These are phyloP conservation scores for Acanthamoeba triangularis DNA, from an alignment of 208 protist genomes.

Conservation along the genomic window DNA sequence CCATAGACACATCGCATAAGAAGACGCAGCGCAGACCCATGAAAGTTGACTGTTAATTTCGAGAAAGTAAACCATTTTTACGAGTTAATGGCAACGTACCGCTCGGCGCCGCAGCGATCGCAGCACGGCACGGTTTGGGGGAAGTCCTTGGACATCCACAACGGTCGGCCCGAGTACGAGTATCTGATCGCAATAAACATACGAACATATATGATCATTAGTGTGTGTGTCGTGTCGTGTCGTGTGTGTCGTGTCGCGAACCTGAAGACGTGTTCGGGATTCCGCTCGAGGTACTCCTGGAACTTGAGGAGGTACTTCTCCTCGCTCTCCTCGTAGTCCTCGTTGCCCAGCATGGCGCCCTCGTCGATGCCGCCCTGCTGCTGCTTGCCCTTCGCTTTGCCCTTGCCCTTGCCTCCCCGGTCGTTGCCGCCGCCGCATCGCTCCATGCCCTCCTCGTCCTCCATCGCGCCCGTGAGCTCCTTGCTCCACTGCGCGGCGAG, in stretches of 20 bases:
- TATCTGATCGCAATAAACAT: neutral
- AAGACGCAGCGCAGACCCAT: neutral
- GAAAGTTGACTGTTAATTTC: neutral
- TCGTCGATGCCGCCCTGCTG: neutral
- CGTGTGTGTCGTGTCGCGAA: neutral
- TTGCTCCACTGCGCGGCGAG: neutral
- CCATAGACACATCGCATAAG: neutral
- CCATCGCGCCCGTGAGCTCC: neutral
- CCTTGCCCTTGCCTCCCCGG: neutral
- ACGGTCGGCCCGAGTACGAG: neutral
- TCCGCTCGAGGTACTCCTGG: neutral
- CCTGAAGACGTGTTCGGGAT: conserved; percentile 31
- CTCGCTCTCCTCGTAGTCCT: conserved; percentile 15
- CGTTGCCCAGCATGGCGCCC: neutral
- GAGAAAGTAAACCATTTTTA: too few relatives aligned
- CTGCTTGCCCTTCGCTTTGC: conserved; percentile 3
- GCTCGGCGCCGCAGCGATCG: neutral
- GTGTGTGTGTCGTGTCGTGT: too few relatives aligned
- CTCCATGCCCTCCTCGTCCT: neutral
- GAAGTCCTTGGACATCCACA: conserved; percentile 40
- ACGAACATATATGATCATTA: neutral
- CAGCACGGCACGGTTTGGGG: neutral
- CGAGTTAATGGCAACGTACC: neutral
- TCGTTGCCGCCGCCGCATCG: neutral
- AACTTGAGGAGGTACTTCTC: conserved; percentile 47